Evolutionary conservation across 75 land plant genomes (phyloP), one percentile per base, ranked within the genome.

Genomic region (Pseudotsuga menziesii): DNA sequence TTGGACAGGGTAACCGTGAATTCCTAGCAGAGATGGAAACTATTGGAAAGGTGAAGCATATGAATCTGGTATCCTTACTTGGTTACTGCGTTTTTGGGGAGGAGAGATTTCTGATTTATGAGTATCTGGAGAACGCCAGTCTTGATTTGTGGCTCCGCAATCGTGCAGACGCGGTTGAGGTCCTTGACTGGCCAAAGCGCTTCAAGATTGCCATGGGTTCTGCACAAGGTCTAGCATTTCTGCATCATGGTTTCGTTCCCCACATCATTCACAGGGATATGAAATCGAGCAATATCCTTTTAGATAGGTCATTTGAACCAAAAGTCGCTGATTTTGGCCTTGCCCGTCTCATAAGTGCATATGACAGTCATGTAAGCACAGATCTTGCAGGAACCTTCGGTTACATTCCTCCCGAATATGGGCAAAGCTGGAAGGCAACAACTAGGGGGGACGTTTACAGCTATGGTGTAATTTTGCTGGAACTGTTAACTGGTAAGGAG

Each of bases 221-320:
- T 58, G 91, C 93, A 1, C 62, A 83, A 5, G 91, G 93, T 9
- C 80, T 91, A 0, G 79, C 88, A 15, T 91, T 89, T 74, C 82
- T 91, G 57, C 93, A 89, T 75, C 89, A 91, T 74, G 89, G 88
- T 4, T 82, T 85, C 77, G 70, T 82, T 27, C 93, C 91, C 20
- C 89, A 87, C 44, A 85, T 91, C 54, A 89, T 91, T 29, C 91
- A 91, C 72, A 61, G 89, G 13, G 93, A 91, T 64, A 87, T 91
- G 61, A 91, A 91, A 73, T 86, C 91, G 8, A 89, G 91, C 84
- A 91, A 91, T 86, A 89, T 91, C 32, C 80, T 91, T 61, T 80
- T 89, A 27, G 85, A 89, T 67, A 69, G 60, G 23, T 78, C 82
- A 7, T 85, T 91, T 57, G 89, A 89, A 52, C 84, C 93, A 11